phyloP scores from a whole-genome alignment of 2,329 filamentous ascomycete genomes.

The Fusarium torulosum region DNA sequence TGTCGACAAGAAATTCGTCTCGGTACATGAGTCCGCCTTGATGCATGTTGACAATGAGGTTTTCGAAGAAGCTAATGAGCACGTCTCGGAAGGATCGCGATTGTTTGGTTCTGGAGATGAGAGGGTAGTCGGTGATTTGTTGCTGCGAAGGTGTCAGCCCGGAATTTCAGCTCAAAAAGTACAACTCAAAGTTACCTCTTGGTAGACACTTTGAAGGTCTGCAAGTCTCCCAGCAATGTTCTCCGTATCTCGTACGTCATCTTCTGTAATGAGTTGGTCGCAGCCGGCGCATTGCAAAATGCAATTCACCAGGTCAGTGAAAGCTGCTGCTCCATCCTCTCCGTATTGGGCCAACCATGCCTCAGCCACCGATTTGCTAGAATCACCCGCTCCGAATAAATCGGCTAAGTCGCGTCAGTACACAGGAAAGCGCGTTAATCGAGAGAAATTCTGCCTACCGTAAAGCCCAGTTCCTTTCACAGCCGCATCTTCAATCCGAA shows the following conservation, averaged over 20 bases:
- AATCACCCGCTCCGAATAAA: slow-evolving; percentile 71
- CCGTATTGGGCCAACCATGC: slow-evolving; percentile 72
- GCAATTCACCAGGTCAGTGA: slow-evolving; percentile 75
- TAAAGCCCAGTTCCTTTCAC: slow-evolving; percentile 67
- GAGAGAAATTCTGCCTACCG: slow-evolving; percentile 54
- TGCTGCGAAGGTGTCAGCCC: slow-evolving; percentile 60
- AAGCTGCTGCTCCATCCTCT: slow-evolving; percentile 64
- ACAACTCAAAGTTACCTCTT: slow-evolving; percentile 67
- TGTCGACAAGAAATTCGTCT: slow-evolving; percentile 83
- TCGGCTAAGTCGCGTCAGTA: slow-evolving; percentile 62
- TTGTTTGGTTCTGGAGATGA: slow-evolving; percentile 84
- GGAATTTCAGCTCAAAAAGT: neutral
- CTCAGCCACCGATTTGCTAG: slow-evolving; percentile 68
- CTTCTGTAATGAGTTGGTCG: slow-evolving; percentile 78
- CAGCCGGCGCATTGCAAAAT: slow-evolving; percentile 82
- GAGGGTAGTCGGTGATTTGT: slow-evolving; percentile 89
- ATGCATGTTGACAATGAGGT: slow-evolving; percentile 82
- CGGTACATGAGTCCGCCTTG: slow-evolving; percentile 85
- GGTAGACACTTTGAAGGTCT: slow-evolving; percentile 90
- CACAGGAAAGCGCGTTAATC: slow-evolving; percentile 1
- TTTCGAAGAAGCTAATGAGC: slow-evolving; percentile 82
- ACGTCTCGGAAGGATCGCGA: slow-evolving; percentile 82
- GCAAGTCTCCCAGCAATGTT: slow-evolving; percentile 81
- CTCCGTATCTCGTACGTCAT: slow-evolving; percentile 91
- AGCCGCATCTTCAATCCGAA: slow-evolving; percentile 62